These are phyloP conservation scores for Tanacetum coccineum DNA, from an alignment of 129 eudicot species.

Conservation along the genomic window DNA sequence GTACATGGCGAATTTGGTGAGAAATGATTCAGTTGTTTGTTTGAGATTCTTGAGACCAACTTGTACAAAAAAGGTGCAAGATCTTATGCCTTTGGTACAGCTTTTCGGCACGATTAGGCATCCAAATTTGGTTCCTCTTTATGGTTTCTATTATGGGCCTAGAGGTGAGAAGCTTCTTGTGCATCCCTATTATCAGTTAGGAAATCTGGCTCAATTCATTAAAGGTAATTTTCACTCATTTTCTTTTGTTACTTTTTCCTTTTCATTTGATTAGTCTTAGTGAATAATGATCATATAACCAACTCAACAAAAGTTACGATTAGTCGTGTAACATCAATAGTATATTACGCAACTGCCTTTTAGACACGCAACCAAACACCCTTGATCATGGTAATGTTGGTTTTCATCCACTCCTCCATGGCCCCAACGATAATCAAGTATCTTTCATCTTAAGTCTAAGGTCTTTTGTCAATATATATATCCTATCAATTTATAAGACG, in stretches of 20 bases:
- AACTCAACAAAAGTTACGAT: no score
- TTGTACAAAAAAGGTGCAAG: constrained; percentile 53
- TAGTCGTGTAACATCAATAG: no score
- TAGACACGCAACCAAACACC: no score
- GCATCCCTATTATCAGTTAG: constrained; percentile 60
- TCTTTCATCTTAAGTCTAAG: no score
- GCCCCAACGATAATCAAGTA: no score
- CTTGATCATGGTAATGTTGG: no score
- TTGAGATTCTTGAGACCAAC: constrained; percentile 93
- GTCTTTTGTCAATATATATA: no score
- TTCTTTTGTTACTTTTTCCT: background rate
- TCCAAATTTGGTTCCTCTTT: constrained; percentile 82
- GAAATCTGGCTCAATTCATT: constrained; percentile 71
- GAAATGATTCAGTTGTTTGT: constrained; percentile 40
- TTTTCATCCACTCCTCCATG: no score
- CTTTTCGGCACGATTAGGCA: constrained; percentile 67
- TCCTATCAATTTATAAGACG: no score
- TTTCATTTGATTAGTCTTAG: background rate
- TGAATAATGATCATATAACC: background rate
- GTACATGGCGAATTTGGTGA: constrained; percentile 65
- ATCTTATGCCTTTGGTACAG: constrained; percentile 47
- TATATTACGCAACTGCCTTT: no score
- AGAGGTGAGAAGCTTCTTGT: constrained; percentile 95
- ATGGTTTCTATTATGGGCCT: constrained; percentile 78
- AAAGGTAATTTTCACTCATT: constrained; percentile 46